Evolutionary conservation across 352 stramenopile species (phyloP), one percentile per base, ranked within the genome.

Genomic region (Phytophthora hybrid): DNA sequence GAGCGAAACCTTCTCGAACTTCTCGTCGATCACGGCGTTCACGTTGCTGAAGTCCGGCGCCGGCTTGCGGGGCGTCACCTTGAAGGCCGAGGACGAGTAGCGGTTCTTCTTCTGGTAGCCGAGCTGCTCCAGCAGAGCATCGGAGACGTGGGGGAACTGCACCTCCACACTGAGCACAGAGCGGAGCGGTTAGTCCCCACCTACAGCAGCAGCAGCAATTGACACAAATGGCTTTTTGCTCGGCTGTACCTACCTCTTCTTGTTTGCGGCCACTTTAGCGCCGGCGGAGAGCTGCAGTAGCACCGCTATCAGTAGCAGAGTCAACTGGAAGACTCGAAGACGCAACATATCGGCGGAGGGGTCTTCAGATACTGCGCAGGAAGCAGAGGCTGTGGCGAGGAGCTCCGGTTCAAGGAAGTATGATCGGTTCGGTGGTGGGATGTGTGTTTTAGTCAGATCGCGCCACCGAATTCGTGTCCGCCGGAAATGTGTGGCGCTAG

Each of bases 31-130:
- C 14, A 95, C 88, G 26, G 88, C 87, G 58, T 95, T 93, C 60
- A 94, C 88, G 69, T 92, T 88, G 69, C 68, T 82, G 59, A 95
- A 93, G 29, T 80, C 73, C 9, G 88, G 88, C 19, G 88, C 88
- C 4, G 83, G 88, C 51, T 93, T 93, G 55, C 88, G 86, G 10
- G 86, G 88, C 34, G 86, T 91, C 41, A 93, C 84, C 76, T 93
- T 91, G 74, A 93, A 92, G 57, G 75, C 72, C 18, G 82, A 93
- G 23, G 85, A 61, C 26, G 87, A 94, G 77, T 91, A 91, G 51
- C 83, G 80, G 69, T 92, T 93, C 78, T 92, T 93, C 81, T 92
- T 94, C 76, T 93, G 64, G 66, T 93, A 94, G 31, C 87, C 87
- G 31, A 94, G 77, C 59, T 93, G 85, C 66, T 92, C 83, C 47